A percentile compares a stretch with the other conserved stretches of the same genome.
phyloP scores from a whole-genome alignment of 1,139 yeast species.

The Yamadazyma membranifaciens region DNA sequence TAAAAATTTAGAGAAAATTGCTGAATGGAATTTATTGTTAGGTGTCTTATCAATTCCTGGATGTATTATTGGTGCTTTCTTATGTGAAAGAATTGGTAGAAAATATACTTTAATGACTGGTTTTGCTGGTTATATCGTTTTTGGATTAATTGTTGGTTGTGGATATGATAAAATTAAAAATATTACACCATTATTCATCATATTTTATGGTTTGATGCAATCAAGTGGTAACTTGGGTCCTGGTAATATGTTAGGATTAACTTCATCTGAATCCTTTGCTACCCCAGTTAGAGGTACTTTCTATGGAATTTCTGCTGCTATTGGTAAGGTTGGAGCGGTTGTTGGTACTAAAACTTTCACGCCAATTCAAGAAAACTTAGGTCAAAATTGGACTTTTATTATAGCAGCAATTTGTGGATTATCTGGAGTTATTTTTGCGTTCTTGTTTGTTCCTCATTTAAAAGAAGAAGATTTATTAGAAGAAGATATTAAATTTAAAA shows the following conservation, averaged over 20 bases:
- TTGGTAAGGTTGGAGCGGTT: constrained; percentile 52
- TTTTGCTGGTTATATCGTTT: constrained; percentile 44
- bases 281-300: constrained; percentile 74
- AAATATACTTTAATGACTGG: constrained; percentile 47
- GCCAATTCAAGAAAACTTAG: constrained; percentile 37
- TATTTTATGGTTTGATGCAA: constrained; percentile 49
- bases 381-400: constrained; percentile 43
- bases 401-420: constrained; percentile 71
- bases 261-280: constrained; percentile 68
- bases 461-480: constrained; percentile 63
- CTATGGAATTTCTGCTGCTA: constrained; percentile 48
- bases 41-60: constrained; percentile 48
- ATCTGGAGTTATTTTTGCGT: constrained; percentile 62
- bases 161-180: constrained; percentile 40
- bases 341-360: constrained; percentile 47
- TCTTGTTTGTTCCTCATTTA: constrained; percentile 64
- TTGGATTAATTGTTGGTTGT: constrained; percentile 49
- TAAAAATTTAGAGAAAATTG: constrained; percentile 35
- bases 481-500: constrained; percentile 63
- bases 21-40: constrained; percentile 50
- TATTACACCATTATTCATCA: constrained; percentile 43
- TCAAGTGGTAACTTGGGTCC: constrained; percentile 70
- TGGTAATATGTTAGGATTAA: constrained; percentile 70
- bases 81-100: constrained; percentile 43
- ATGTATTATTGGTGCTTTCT: constrained; percentile 41